phyloP scores from a whole-genome alignment of 2,329 filamentous ascomycete species.

The Zymoseptoria brevis region DNA sequence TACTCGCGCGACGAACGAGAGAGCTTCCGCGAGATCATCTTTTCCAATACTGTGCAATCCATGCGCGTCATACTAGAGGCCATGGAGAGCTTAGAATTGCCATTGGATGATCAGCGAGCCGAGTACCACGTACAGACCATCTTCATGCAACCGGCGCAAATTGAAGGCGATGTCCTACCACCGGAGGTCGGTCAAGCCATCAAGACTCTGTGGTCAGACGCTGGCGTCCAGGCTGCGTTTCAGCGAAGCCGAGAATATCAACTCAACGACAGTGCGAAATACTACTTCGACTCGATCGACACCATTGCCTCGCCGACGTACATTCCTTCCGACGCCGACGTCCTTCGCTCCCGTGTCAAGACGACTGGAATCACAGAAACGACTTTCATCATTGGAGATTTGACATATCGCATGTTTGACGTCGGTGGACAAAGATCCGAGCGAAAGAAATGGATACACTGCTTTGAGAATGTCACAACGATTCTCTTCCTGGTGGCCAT shows the following conservation, averaged over 20 bases:
- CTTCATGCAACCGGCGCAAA: conserved; percentile 96
- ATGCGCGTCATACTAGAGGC: conserved; percentile 64
- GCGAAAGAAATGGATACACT: conserved; percentile 99
- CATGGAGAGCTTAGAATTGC: conserved; percentile 64
- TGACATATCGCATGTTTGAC: conserved; percentile 96
- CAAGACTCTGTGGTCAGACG: conserved; percentile 85
- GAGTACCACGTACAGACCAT: conserved; percentile 98
- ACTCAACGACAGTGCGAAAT: conserved; percentile 91
- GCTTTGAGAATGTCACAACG: conserved; percentile 95
- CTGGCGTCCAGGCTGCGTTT: conserved; percentile 89
- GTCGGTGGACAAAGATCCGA: conserved; percentile 93
- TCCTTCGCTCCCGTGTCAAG: conserved; percentile 92
- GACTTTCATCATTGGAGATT: conserved; percentile 86
- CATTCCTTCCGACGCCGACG: conserved; percentile 90
- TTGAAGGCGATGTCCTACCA: conserved; percentile 89
- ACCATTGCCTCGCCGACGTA: conserved; percentile 88
- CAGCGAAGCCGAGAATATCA: conserved; percentile 93
- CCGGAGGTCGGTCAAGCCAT: conserved; percentile 91
- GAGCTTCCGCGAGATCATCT: conserved; percentile 65
- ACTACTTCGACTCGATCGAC: conserved; percentile 94
- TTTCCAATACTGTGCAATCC: conserved; percentile 62
- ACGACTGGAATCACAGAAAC: conserved; percentile 97
- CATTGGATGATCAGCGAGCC: conserved; percentile 82
- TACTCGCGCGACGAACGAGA: conserved; percentile 84
- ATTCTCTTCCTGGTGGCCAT: conserved; percentile 96